Evolutionary conservation across 2,329 filamentous ascomycete species (phyloP), one percentile per base, ranked within the genome.

Genomic region (Talaromyces sp.): DNA sequence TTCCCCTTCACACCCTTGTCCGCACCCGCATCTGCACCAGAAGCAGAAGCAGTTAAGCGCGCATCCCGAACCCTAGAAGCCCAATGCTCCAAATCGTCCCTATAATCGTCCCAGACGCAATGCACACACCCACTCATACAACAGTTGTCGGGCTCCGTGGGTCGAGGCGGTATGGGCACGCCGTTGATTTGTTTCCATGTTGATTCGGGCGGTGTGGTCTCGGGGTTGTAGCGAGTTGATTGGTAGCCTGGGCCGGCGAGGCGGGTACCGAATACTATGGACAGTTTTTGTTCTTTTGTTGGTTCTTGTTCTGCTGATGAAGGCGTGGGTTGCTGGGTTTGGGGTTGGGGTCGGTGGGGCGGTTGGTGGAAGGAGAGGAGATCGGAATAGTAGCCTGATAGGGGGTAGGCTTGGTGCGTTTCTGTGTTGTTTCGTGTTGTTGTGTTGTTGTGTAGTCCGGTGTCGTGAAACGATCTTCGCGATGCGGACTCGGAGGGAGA

Each of bases 101-200:
- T 86, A 78, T 89, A 98, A 62, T 88, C 83, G 72, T 97, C 93
- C 93, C 93, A 98, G 2, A 98, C 95, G 77, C 95, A 99, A 77
- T 98, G 93, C 58, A 97, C 94, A 76, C 95, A 99, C 2, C 95
- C 95, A 74, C 91, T 95, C 95, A 99, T 99, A 79, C 95, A 99
- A 84, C 95, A 99, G 75, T 99, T 97, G 73, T 98, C 95, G 3
- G 95, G 95, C 78, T 99, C 94, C 58, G 88, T 85, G 1, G 95
- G 95, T 58, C 86, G 86, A 0, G 93, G 93, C 1, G 95, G 95
- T 4, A 98, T 90, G 19, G 87, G 79, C 0, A 98, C 85, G 3
- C 93, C 94, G 1, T 91, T 93, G 64, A 97, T 82, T 1, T 77
- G 80, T 64, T 74, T 77, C 67, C 87, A 82, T 8, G 82, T 86